Conservation (phyloP, 1,139 yeast species). For the Yamadazyma membranifaciens region DNA sequence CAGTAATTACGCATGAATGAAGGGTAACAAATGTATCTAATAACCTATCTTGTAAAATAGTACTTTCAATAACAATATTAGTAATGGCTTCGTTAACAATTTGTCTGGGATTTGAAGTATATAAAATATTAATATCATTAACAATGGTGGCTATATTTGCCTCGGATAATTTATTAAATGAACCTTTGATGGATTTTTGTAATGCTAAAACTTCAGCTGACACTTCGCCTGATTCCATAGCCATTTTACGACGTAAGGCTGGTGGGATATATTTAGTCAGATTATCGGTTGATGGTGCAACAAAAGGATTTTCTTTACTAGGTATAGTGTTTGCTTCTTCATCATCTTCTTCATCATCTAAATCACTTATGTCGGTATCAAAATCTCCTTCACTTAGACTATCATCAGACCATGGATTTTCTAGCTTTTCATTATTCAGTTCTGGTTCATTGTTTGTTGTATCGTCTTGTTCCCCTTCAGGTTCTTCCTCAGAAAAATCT, state of each 20-base stretch:
- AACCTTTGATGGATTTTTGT: conserved; percentile 68
- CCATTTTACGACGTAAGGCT: conserved; percentile 60
- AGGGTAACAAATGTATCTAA: conserved; percentile 77
- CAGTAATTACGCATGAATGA: conserved; percentile 75
- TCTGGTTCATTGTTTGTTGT: conserved; percentile 66
- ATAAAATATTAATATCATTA: conserved; percentile 63
- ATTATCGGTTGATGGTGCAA: conserved; percentile 57
- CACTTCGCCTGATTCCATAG: conserved; percentile 31
- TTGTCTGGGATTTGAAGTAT: conserved; percentile 69
- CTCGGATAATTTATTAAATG: conserved; percentile 83
- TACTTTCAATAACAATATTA: conserved; percentile 59
- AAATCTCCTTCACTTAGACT: conserved; percentile 41
- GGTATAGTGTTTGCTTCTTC: conserved; percentile 39
- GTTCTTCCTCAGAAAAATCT: neutral
- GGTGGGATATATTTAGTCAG: conserved; percentile 75
- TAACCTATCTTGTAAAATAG: conserved; percentile 62
- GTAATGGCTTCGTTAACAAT: conserved; percentile 70
- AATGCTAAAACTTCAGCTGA: conserved; percentile 53
- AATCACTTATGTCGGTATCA: conserved; percentile 22
- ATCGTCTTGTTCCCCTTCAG: conserved; percentile 12
- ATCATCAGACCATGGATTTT: conserved; percentile 46
- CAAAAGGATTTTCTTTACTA: conserved; percentile 61
- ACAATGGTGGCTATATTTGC: conserved; percentile 73
- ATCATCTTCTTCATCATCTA: conserved; percentile 45
- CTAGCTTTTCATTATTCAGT: conserved; percentile 50